Evolutionary conservation across 139 green algal species (phyloP), one percentile per base, ranked within the genome.

Genomic region (Chlorella sp.): DNA sequence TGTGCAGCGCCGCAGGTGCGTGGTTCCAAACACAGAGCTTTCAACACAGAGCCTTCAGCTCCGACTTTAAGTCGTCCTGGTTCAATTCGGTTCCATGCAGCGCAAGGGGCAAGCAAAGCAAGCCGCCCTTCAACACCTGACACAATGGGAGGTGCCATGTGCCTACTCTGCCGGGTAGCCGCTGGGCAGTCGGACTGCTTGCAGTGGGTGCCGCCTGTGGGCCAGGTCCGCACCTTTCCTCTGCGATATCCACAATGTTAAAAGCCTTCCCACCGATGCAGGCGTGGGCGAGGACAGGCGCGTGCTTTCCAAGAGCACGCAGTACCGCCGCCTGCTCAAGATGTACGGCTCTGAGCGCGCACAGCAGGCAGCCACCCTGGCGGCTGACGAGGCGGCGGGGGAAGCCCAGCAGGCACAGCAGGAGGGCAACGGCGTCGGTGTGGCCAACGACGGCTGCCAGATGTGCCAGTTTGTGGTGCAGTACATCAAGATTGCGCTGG

Each of bases 381-480:
- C n/a, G 15, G 80, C 24, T 2, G 80, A 39, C 0, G 57, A 66
- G 21, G 81, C 14, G 18, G 60, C 48, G 12, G 32, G n/a, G 30
- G 42, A 81, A 21, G 75, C 75, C 15, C 34, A 53, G 75, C 34
- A 48, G 26, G 80, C 80, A 15, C 14, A 42, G 40, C 22, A 78
- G 82, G 66, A 36, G 26, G 68, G 37, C 73, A 26, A 32, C 22
- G 32, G n/a, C 57, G 87, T 34, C 16, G 87, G 71, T 30, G 84
- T 40, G 3, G 88, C 83, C 75, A 77, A 89, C 37, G 90, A 93
- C 37, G 68, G 83, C 68, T 98, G 96, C 91, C 92, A 97, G 66
- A 96, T 98, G 90, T 99, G 97, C 93, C 73, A 96, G 90, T 94
- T 96, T 69, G 96, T 95, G 28, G 95, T 98, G 81, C 92, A 94